Base-by-base conservation (phyloP, 257 asterid genomes). In the Apocynum venetum region DNA sequence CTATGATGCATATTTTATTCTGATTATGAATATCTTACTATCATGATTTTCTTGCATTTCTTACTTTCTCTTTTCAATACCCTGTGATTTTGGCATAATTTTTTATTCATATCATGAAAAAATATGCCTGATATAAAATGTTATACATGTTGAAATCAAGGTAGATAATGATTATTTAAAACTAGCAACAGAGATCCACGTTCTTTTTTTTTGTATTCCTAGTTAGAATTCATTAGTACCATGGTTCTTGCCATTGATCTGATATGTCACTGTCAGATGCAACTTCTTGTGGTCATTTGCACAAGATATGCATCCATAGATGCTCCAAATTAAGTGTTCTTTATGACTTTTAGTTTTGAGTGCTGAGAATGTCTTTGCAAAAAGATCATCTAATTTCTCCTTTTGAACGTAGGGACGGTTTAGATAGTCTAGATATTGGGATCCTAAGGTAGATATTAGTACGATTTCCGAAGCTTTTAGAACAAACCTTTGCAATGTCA, bases 21-120 rank as follows among this genome's bases (percentile, higher is more conserved):
- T 31, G 43, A 10, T 61, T 31, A 31, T 35, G 2, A 49, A 49
- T 1, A 7, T 49, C n/a, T 56, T 56, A 11, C 43, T 36, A 31
- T n/a, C 65, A 59, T 53, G 56, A 51, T 17, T 59, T 64, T 64
- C 43, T 64, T 64, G 70, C 43, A 64, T 64, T 64, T 64, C 46
- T 35, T 36, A 65, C 71, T 65, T 65, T 35, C 31, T 31, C 2
- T 14, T 6, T 11, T 65, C 31, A 38, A 65, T 40, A 40, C 40
- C 25, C 14, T 65, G 49, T 66, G 49, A 40, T 64, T 63, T 9
- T 66, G 47, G 20, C 25, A 60, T 60, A 14, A 40, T 17, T 66
- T 4, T 12, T 66, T 66, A 40, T 36, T 15, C 0, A 41, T 40
- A 40, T 15, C 11, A 36, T 65, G 48, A 65, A 56, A 64, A 64